Evolutionary conservation across 495 filamentous ascomycete genomes (phyloP), one percentile per base, ranked within the genome.

Genomic region (Bombardia bombarda): DNA sequence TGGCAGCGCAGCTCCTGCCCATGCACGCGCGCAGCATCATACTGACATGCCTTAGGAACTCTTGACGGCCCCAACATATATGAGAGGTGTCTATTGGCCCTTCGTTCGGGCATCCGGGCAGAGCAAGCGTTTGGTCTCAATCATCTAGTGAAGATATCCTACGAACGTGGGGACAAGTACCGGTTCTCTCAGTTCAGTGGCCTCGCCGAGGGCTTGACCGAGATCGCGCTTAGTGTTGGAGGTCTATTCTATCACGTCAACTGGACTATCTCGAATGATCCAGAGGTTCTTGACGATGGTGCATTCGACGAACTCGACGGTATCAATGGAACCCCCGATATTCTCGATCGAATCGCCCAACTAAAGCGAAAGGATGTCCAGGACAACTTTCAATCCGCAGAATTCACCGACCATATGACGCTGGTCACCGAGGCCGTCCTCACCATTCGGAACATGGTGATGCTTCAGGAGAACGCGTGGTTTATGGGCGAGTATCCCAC

Each of bases 71-170:
- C 84, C 4, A 88, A 90, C 57, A 94, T 96, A 38, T 96, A 95
- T 52, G 82, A 89, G 40, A 81, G 89, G 8, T 88, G 86, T 39
- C 78, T 90, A 34, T 73, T 73, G 32, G 80, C 89, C 0, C 71
- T 99, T 33, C 86, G 84, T 40, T 93, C 86, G 21, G 79, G 81
- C 0, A 79, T 94, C 20, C 71, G 75, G 12, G 77, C 79, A 18
- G 92, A 99, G 55, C 82, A 95, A 47, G 81, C 86, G 20, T 97
- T 89, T 60, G 88, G 87, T 0, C 65, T 97, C 14, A 87, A 88
- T 44, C 90, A 96, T 57, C 68, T 99, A 10, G 90, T 97, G 44
- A 92, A 95, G 58, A 95, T 95, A 14, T 95, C 90, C 0, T 88
- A 86, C 43, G 90, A 96, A 59, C 75, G 87, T 23, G 90, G 90